These are phyloP conservation scores for Emergomyces orientalis DNA, from an alignment of 2,329 filamentous ascomycete genomes.

Conservation along the genomic window DNA sequence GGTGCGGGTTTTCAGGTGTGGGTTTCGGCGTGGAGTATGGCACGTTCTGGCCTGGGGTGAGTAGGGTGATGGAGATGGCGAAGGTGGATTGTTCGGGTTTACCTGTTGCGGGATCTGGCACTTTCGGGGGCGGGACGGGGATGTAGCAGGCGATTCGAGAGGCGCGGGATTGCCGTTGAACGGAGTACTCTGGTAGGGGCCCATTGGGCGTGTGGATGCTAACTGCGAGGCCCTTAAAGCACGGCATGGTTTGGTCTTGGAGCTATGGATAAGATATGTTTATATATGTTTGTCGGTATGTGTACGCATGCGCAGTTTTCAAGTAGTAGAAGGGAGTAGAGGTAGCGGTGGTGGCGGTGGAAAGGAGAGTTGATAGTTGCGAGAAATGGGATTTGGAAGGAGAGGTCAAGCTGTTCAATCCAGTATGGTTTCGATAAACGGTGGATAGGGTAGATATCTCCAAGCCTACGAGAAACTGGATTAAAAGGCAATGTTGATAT, in stretches of 20 bases:
- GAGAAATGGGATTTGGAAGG: not conserved
- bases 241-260: slow-evolving; percentile 55
- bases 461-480: not conserved
- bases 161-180: slow-evolving; percentile 84
- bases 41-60: slow-evolving; percentile 78
- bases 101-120: slow-evolving; percentile 57
- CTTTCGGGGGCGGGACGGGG: slow-evolving; percentile 78
- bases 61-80: slow-evolving; percentile 92
- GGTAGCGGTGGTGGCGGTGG: not conserved
- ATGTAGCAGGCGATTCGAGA: slow-evolving; percentile 96
- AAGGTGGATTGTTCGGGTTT: slow-evolving; percentile 92
- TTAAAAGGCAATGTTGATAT: not conserved
- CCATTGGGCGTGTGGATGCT: slow-evolving; percentile 78
- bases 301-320: not conserved
- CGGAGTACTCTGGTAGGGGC: slow-evolving; percentile 83
- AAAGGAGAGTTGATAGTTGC: not conserved
- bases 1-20: slow-evolving; percentile 64
- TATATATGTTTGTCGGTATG: not conserved
- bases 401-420: not conserved
- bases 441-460: not conserved
- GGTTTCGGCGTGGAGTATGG: slow-evolving; percentile 87
- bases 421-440: not conserved
- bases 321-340: not conserved
- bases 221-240: slow-evolving; percentile 98
- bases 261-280: not conserved